phyloP scores from a whole-genome alignment of 306 rosid genomes.

The Pterocarpus santalinus region DNA sequence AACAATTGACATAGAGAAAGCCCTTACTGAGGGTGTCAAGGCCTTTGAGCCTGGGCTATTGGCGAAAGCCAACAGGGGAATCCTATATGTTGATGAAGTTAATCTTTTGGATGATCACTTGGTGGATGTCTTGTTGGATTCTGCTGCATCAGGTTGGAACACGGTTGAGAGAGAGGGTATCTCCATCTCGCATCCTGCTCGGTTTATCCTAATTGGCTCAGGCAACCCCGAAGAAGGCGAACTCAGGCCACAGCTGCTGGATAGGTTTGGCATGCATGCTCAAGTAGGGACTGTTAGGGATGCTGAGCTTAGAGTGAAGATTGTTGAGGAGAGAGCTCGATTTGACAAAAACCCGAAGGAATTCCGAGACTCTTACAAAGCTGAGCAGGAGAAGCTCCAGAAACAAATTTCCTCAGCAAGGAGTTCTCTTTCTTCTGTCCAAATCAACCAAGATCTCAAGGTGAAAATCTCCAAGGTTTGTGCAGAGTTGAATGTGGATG shows the following conservation, averaged over 20 bases:
- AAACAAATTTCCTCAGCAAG: conserved; percentile 73
- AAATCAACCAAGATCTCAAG: conserved; percentile 77
- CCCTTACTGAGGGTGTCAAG: conserved; percentile 87
- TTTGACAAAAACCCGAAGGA: conserved; percentile 81
- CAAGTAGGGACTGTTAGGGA: conserved; percentile 92
- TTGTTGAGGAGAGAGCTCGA: conserved; percentile 87
- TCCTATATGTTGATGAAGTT: conserved; percentile 88
- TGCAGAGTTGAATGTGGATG: conserved; percentile 85
- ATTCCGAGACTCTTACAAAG: conserved; percentile 68
- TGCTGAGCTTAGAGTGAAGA: conserved; percentile 92
- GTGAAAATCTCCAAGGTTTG: conserved; percentile 89
- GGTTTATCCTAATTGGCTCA: conserved; percentile 88
- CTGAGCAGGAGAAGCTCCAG: conserved; percentile 79
- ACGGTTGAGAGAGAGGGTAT: conserved; percentile 95
- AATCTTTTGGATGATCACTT: conserved; percentile 91
- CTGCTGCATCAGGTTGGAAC: conserved; percentile 97
- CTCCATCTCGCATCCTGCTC: conserved; percentile 87
- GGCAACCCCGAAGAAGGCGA: conserved; percentile 97
- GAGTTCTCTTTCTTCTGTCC: conserved; percentile 67
- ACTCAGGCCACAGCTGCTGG: conserved; percentile 90
- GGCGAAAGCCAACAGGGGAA: conserved; percentile 92
- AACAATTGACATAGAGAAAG: conserved; percentile 90
- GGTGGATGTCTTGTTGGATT: conserved; percentile 86
- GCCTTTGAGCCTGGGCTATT: conserved; percentile 90
- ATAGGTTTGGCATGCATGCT: conserved; percentile 94